Percentiles rank a stretch among this genome's conserved stretches.
These are phyloP conservation scores for Hymenoscyphus repandus DNA, from an alignment of 2,329 filamentous ascomycete genomes.

Conservation along the genomic window DNA sequence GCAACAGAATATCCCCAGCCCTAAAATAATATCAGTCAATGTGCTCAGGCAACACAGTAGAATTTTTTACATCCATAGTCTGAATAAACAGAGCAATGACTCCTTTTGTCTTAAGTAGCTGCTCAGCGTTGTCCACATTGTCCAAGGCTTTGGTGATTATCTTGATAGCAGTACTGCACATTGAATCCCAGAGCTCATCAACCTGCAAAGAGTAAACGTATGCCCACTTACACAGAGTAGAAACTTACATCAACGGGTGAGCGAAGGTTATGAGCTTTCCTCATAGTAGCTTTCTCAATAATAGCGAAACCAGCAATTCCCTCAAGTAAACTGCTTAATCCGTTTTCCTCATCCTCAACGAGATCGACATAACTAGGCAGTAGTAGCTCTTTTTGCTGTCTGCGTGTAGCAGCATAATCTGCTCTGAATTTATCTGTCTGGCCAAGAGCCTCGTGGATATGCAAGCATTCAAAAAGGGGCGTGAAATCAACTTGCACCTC, in stretches of 20 bases:
- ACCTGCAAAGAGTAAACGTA: constrained; percentile 48
- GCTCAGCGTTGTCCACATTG: constrained; percentile 81
- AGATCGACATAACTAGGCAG: constrained; percentile 73
- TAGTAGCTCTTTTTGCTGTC: constrained; percentile 86
- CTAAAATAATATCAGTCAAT: constrained; percentile 37
- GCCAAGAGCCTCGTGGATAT: constrained; percentile 92
- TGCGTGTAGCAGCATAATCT: constrained; percentile 87
- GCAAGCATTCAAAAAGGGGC: constrained; percentile 87
- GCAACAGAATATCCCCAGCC: constrained; percentile 86
- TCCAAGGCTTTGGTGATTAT: constrained; percentile 75
- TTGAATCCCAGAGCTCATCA: constrained; percentile 98
- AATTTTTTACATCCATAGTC: constrained; percentile 76
- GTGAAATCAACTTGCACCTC: constrained; percentile 93
- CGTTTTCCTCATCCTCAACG: constrained; percentile 78
- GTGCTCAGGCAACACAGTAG: neutral
- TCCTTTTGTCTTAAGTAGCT: constrained; percentile 90
- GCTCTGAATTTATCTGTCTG: constrained; percentile 85
- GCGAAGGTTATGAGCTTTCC: constrained; percentile 75
- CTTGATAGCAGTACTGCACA: constrained; percentile 82
- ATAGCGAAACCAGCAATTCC: constrained; percentile 96
- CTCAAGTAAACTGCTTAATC: constrained; percentile 85
- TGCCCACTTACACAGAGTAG: neutral
- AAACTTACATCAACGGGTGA: constrained; percentile 69
- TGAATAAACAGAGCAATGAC: constrained; percentile 92
- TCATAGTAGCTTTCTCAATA: constrained; percentile 91